Base-by-base conservation (phyloP, 495 filamentous ascomycete genomes). In the Penicillium cinerascens region DNA sequence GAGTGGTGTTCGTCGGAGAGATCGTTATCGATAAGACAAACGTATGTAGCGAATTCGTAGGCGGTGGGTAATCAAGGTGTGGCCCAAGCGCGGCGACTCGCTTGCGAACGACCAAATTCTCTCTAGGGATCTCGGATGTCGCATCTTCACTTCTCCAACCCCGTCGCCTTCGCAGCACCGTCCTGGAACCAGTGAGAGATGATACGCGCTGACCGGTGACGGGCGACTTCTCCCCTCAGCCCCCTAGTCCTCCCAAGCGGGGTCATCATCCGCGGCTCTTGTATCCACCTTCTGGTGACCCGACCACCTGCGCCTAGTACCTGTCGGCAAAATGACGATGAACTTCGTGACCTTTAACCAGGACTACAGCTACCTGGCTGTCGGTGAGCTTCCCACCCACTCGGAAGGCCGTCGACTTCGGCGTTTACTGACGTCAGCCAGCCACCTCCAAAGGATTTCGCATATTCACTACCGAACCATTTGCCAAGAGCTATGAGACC, bases 271-370 rank as follows among this genome's bases (percentile, higher is more conserved):
- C 27, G 50, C 57, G 37, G 57, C 53, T 54, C 46, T 47, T 51
- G 27, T 51, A 64, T 56, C 58, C 35, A 44, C 47, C 26, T 27
- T 38, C 35, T 37, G 49, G 41, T 20, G 26, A 51, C 29, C 16
- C 17, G 10, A 51, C 29, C 10, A 7, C 41, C 20, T n/a, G 38
- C 38, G 26, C 39, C 25, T 43, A 3, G 11, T 27, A 23, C 18
- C 49, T 17, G 18, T 51, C 55, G 51, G 21, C 59, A 80, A 69
- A 49, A 82, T 85, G 72, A 78, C 84, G 3, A 92, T 98, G 80
- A 98, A 97, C 68, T 98, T 92, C 67, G 89, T 98, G 63, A 97
- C 91, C 16, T 98, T 97, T 73, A 98, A 98, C 72, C 93, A 98
- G 75, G 93, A 98, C 79, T 88, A 95, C 78, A 95, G 89, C 79